Conservation (phyloP, 2,329 filamentous ascomycete genomes). For the Kalmusia sp. region DNA sequence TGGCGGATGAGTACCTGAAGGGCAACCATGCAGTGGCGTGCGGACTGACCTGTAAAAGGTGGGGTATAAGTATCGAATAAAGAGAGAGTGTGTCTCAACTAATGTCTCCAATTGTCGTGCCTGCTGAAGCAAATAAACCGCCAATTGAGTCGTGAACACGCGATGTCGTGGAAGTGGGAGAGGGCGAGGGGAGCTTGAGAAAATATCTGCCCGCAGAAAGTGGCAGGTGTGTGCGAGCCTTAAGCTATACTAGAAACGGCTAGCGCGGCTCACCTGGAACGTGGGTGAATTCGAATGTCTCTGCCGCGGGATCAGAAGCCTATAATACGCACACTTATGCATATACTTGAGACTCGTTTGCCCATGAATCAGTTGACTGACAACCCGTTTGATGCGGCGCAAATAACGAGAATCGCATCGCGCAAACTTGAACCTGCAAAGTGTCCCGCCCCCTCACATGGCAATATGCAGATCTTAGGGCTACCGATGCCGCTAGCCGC, state of each 20-base stretch:
- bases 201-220: constrained; percentile 23
- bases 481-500: constrained; percentile 14
- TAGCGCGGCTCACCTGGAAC: constrained; percentile 2
- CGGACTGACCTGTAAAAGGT: constrained; percentile 33
- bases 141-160: constrained; percentile 20
- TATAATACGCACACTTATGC: neutral
- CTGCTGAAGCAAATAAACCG: constrained; percentile 10
- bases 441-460: neutral
- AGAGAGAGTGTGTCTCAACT: constrained; percentile 25
- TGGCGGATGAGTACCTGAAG: constrained; percentile 24
- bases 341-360: neutral
- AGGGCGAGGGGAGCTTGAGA: constrained; percentile 28
- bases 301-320: neutral
- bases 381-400: too few species aligned
- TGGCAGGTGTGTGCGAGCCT: constrained; percentile 4
- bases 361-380: neutral
- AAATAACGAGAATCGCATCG: too few species aligned
- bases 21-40: constrained; percentile 12
- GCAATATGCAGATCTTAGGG: constrained; percentile 13
- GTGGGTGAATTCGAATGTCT: neutral
- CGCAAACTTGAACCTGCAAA: neutral
- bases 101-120: constrained; percentile 15
- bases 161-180: constrained; percentile 21
- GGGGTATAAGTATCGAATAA: constrained; percentile 15
- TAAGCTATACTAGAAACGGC: neutral